phyloP scores from a whole-genome alignment of 495 filamentous ascomycete species.

The Hyaloscypha bicolor region DNA sequence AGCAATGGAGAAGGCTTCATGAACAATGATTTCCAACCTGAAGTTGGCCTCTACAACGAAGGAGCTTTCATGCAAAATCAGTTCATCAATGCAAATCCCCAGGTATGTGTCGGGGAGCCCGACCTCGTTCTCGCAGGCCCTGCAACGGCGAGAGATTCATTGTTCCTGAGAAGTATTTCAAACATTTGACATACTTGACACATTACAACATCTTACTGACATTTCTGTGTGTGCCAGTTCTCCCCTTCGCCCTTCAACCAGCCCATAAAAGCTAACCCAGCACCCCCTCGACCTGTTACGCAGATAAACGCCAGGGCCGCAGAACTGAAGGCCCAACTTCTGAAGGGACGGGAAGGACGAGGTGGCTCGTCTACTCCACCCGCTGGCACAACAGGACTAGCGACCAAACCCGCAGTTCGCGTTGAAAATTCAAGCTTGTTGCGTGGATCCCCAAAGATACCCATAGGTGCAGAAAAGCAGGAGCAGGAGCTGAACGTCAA shows the following conservation, averaged over 20 bases:
- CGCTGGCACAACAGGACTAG: slow-evolving; percentile 22
- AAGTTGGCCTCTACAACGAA: slow-evolving; percentile 26
- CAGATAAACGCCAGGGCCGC: slow-evolving; percentile 31
- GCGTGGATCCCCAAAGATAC: slow-evolving; percentile 18
- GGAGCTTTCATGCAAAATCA: slow-evolving; percentile 28
- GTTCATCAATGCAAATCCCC: slow-evolving; percentile 16
- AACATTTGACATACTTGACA: background rate
- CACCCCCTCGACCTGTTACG: slow-evolving; percentile 10
- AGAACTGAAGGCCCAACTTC: slow-evolving; percentile 33
- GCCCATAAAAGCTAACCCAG: slow-evolving; percentile 7
- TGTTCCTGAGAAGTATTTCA: background rate
- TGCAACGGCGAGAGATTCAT: background rate
- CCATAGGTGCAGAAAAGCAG: slow-evolving; percentile 18
- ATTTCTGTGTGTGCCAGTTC: slow-evolving; percentile 17
- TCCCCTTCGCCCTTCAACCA: slow-evolving; percentile 19
- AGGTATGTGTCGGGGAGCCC: slow-evolving; percentile 23
- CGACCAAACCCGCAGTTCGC: slow-evolving; percentile 13
- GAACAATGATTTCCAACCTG: slow-evolving; percentile 18
- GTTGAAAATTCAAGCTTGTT: slow-evolving; percentile 15
- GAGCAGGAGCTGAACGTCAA: slow-evolving; percentile 28
- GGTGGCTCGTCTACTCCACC: slow-evolving; percentile 20
- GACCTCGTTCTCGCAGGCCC: background rate
- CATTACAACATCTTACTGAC: slow-evolving; percentile 2
- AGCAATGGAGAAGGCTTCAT: slow-evolving; percentile 10
- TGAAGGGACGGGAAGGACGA: slow-evolving; percentile 26